These are phyloP conservation scores for Pyrus hybrid DNA, from an alignment of 331 rosid species.

Conservation along the genomic window DNA sequence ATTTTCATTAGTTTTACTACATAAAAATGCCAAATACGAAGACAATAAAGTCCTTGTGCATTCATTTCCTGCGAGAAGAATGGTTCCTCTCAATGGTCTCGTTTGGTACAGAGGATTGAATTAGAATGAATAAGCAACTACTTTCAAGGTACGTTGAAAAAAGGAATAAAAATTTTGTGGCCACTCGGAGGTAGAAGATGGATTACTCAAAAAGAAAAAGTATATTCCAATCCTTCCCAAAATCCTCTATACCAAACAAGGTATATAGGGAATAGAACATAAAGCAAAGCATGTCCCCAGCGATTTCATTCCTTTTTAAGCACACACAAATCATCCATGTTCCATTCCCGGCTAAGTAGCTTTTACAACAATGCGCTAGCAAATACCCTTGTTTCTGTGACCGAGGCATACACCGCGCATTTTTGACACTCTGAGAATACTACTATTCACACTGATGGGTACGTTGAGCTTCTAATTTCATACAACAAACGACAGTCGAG, in stretches of 20 bases:
- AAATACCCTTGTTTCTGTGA: conserved; percentile 12
- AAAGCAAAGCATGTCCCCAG: not conserved
- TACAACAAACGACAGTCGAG: not conserved
- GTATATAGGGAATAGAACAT: not conserved
- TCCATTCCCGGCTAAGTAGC: conserved; percentile 8
- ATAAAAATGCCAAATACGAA: not conserved
- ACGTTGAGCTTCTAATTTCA: not conserved
- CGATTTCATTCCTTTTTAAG: conserved; percentile 20
- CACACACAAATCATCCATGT: conserved; percentile 11
- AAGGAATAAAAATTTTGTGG: too few species aligned
- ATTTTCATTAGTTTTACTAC: too few species aligned
- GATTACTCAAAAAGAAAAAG: too few species aligned
- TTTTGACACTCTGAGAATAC: not conserved
- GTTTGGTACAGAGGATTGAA: too few species aligned
- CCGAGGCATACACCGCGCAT: not conserved
- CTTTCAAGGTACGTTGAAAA: too few species aligned
- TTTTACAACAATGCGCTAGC: conserved; percentile 12
- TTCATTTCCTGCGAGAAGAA: not conserved
- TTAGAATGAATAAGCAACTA: too few species aligned
- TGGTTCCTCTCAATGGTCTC: not conserved
- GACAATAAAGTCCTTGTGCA: not conserved
- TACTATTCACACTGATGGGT: conserved; percentile 13
- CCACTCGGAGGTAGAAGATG: too few species aligned
- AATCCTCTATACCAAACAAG: too few species aligned
- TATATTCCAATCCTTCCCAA: too few species aligned